Base-by-base conservation (phyloP, 345 rosid genomes). In the Citrus reticulata region DNA sequence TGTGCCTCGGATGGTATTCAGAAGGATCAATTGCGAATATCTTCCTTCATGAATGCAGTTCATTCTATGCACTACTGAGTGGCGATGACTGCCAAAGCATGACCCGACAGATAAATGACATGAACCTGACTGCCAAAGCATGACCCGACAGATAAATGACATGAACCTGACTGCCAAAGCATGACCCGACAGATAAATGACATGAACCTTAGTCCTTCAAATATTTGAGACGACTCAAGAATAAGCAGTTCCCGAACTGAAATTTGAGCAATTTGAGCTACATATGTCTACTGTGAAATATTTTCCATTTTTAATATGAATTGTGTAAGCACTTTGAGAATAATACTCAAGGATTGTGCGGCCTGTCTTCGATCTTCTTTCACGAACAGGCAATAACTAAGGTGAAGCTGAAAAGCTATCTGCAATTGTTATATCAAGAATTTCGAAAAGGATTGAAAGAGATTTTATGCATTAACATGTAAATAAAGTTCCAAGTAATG, bases 1-100 rank as follows among this genome's bases (percentile, higher is more conserved):
- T 92, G 99, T 61, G 82, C 85, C 32, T 40, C 86, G 16, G 93
- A 96, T 75, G 95, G 97, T 5, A 85, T 94, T 66, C 87, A 73
- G 46, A 91, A 92, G 85, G 97, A 94, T 73, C 87, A 24, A 77
- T 84, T 82, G 32, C 85, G 70, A 79, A 90, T 93, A 80, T 83
- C 86, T 59, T 89, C 92, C 14, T 94, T 91, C 76, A 89, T 91
- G 84, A 79, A 55, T 74, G 87, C 95, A 0, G 87, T 92, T 32
- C 79, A 62, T 65, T 91, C 90, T 72, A 82, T 85, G 74, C 79
- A 69, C 22, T 82, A 81, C 40, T 90, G 85, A 89, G 81, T 40
- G 62, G 42, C 20, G 17, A 71, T 30, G 66, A 40, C 40, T 63
- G 9, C 25, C 4, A 14, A 62, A 14, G 27, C 22, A 3, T 54